Evolutionary conservation across 345 rosid genomes (phyloP).

Genomic region (Trapa bicornis): DNA sequence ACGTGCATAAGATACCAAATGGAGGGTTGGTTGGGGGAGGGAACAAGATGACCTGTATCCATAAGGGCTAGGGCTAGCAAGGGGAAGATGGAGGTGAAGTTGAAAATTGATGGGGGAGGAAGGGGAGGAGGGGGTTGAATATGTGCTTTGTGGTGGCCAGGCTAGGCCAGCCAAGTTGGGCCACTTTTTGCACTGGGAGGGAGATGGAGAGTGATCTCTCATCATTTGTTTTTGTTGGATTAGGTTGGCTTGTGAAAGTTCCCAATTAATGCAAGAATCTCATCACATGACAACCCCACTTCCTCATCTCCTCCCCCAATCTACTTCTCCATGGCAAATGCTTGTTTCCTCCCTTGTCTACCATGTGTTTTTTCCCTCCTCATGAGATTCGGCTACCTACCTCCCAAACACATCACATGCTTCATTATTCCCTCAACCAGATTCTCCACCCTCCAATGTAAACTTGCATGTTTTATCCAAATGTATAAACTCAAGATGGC

Average conservation of each 20-base stretch:
- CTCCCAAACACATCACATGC: slow-evolving; percentile 45
- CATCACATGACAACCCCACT: not conserved
- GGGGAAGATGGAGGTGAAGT: not conserved
- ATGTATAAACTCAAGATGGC: not conserved
- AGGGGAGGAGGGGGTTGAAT: not conserved
- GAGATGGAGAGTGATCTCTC: not conserved
- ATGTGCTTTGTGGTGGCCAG: not conserved
- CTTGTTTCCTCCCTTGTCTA: not conserved
- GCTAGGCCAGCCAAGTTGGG: not conserved
- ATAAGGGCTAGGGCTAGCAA: not conserved
- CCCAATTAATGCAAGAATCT: slow-evolving; percentile 4
- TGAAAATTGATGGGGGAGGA: too few species aligned
- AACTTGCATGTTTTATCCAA: too few species aligned
- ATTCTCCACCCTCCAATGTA: too few species aligned
- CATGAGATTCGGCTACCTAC: slow-evolving; percentile 33
- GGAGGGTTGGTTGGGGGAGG: too few species aligned
- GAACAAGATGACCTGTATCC: too few species aligned
- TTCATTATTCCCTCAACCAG: too few species aligned
- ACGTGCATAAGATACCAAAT: too few species aligned
- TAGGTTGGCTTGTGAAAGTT: slow-evolving; percentile 1
- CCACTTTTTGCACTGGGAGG: not conserved
- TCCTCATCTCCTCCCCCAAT: not conserved
- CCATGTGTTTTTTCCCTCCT: not conserved
- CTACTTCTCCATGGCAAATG: not conserved
- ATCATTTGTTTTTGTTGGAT: not conserved